Conservation (phyloP, 2,329 filamentous ascomycete genomes). For the Didymella sp. region DNA sequence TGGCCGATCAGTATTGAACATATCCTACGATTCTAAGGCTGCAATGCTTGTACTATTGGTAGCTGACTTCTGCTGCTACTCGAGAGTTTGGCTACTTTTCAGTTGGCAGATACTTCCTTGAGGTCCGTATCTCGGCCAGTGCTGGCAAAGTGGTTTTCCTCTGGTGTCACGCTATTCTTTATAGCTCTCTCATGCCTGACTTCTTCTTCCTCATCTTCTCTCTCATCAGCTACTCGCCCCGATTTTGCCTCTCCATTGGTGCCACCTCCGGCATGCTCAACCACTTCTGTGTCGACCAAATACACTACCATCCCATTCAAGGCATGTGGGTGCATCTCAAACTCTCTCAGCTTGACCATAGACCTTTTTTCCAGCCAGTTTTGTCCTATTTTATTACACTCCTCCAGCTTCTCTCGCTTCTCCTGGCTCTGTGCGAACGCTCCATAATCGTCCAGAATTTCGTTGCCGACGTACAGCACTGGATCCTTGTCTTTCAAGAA, state of each 20-base stretch:
- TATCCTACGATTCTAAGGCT: too few species aligned
- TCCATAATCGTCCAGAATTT: slow-evolving; percentile 42
- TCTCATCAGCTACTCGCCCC: not conserved
- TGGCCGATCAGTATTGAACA: too few species aligned
- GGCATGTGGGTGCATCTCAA: slow-evolving; percentile 42
- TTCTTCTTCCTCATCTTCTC: not conserved
- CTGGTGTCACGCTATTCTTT: not conserved
- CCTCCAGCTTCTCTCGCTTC: slow-evolving; percentile 32
- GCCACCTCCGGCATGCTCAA: not conserved
- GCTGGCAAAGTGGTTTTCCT: too few species aligned
- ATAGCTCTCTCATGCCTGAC: not conserved
- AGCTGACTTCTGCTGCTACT: too few species aligned
- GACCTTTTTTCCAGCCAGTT: slow-evolving; percentile 31
- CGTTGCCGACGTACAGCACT: slow-evolving; percentile 47
- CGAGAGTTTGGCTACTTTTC: too few species aligned
- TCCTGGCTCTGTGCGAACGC: slow-evolving; percentile 34
- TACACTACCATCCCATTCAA: slow-evolving; percentile 46
- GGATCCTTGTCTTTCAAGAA: slow-evolving; percentile 43
- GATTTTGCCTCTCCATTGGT: not conserved
- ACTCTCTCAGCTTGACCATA: slow-evolving; percentile 30
- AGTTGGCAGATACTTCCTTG: too few species aligned
- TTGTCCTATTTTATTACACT: slow-evolving; percentile 41
- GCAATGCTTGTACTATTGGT: too few species aligned
- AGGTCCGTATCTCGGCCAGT: too few species aligned
- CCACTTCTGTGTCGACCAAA: slow-evolving; percentile 13